Evolutionary conservation across 2,329 filamentous ascomycete genomes (phyloP).

Genomic region (Colletotrichum eleusines): DNA sequence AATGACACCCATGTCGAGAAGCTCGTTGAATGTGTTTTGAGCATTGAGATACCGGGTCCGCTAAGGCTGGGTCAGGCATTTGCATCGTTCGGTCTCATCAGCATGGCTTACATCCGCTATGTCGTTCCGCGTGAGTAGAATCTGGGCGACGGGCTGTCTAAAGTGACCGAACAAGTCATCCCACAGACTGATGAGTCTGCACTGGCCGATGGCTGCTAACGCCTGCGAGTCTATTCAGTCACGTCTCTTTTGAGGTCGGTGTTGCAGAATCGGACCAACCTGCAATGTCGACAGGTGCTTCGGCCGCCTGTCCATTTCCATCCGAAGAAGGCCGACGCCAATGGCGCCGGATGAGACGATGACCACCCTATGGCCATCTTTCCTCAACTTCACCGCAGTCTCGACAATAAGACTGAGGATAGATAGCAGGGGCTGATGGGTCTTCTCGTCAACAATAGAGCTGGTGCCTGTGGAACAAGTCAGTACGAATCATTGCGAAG

Average conservation of each 20-base stretch:
- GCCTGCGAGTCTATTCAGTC: conserved; percentile 63
- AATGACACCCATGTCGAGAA: conserved; percentile 94
- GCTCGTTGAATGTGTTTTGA: conserved; percentile 91
- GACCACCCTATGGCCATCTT: conserved; percentile 93
- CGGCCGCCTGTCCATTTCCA: conserved; percentile 88
- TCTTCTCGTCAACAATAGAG: conserved; percentile 98
- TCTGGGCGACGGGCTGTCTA: conserved; percentile 91
- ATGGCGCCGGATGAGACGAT: conserved; percentile 98
- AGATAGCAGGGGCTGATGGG: conserved; percentile 91
- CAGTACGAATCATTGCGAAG: conserved; percentile 1
- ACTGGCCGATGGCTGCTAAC: conserved; percentile 95
- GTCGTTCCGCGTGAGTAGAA: conserved; percentile 93
- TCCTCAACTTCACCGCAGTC: conserved; percentile 86
- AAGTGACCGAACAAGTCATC: conserved; percentile 91
- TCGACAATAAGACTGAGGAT: conserved; percentile 94
- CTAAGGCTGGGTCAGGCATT: conserved; percentile 54
- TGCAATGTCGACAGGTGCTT: conserved; percentile 93
- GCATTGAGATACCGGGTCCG: conserved; percentile 96
- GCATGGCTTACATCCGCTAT: conserved; percentile 82
- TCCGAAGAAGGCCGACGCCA: conserved; percentile 89
- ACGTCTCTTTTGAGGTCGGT: not conserved
- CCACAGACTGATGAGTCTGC: conserved; percentile 94
- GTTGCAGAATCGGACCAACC: conserved; percentile 55
- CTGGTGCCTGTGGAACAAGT: conserved; percentile 79
- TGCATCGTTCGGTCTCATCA: not conserved